Evolutionary conservation across 257 asterid species (phyloP), one percentile per base, ranked within the genome.

Genomic region (Solanum appendiculatum): DNA sequence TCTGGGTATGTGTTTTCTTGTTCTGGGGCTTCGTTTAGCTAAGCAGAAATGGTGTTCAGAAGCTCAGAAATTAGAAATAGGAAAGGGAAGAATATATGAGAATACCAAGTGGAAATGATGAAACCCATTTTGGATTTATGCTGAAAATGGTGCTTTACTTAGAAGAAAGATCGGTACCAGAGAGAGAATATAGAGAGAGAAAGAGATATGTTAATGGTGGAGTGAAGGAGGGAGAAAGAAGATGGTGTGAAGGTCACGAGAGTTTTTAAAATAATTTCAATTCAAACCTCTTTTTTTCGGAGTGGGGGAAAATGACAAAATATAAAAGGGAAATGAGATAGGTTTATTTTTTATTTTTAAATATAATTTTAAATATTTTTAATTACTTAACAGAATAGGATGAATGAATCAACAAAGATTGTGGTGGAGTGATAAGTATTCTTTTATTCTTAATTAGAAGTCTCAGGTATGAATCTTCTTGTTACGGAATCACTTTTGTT

Each of bases 211-310:
- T 39, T 42, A 54, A 82, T 36, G 82, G 73, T 72, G 87, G 94
- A 91, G 92, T 86, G 91, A 85, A 88, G 94, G 95, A 90, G 94
- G 94, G 95, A 93, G 98, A 91, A 89, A 88, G 92, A 69, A 85
- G 91, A 88, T 84, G 87, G 51, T 69, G 92, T 58, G 92, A 90
- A 87, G 90, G 94, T 93, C 96, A 93, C 98, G 94, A 90, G 98
- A 88, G 90, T 68, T 60, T 91, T 90, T 93, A 91, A 91, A 92
- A 84, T 73, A 86, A 85, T 87, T 90, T 87, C 84, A 80, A 80
- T 90, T 87, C 84, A 27, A 44, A 80, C 27, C 64, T 78, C 6
- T 39, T 40, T 3, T 29, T 27, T 80, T 18, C 1, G 18, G 64
- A 12, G n/a, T 5, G 2, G 18, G 37, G 25, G 36, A n/a, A 75